Evolutionary conservation across 176 grass and related monocot species (phyloP).

Genomic region (Oryza meyeriana): DNA sequence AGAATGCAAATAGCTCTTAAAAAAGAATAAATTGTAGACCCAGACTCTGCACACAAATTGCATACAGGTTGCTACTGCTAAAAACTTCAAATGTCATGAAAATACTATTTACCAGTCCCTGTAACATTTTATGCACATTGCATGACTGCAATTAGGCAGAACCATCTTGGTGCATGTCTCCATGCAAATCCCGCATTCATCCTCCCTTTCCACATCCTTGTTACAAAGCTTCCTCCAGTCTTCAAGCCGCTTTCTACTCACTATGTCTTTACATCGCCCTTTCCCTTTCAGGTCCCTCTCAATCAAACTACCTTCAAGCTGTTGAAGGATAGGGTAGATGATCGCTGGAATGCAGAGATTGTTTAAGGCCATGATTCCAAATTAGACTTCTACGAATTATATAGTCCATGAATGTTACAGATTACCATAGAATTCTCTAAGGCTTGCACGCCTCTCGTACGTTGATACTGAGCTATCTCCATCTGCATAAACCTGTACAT

Average conservation of each 20-base stretch:
- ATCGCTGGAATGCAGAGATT: conserved; percentile 47
- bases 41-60: neutral
- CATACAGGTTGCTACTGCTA: neutral
- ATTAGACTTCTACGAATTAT: neutral
- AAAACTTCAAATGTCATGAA: neutral
- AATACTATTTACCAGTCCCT: conserved; percentile 58
- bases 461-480: conserved; percentile 69
- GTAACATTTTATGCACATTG: conserved; percentile 84
- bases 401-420: neutral
- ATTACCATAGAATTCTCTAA: conserved; percentile 75
- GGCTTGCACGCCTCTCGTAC: conserved; percentile 64
- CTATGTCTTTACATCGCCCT: conserved; percentile 48
- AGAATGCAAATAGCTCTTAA: neutral
- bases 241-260: conserved; percentile 54
- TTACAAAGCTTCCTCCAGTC: conserved; percentile 52
- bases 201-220: conserved; percentile 64
- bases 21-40: neutral
- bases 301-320: conserved; percentile 52
- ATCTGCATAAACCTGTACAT: conserved; percentile 57
- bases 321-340: conserved; percentile 76
- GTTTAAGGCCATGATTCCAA: conserved; percentile 8
- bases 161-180: conserved; percentile 80
- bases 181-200: conserved; percentile 81
- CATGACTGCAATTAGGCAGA: conserved; percentile 72
- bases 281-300: conserved; percentile 54